Conservation (phyloP, 192 early-diverging fungal species). For the Bifiguratus adelaidae region DNA sequence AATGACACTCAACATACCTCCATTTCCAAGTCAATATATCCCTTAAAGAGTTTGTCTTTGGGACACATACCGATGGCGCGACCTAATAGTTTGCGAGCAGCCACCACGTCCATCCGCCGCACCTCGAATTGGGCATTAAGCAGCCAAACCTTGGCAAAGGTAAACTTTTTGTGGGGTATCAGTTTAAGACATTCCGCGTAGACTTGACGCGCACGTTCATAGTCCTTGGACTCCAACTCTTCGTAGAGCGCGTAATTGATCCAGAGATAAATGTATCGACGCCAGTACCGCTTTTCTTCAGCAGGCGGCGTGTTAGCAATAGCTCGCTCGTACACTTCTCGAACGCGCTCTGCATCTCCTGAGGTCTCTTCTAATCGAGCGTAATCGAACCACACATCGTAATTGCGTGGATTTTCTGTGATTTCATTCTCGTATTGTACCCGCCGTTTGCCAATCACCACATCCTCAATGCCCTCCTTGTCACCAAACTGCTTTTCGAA, state of each 20-base stretch:
- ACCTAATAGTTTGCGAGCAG: constrained; percentile 76
- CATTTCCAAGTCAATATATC: constrained; percentile 94
- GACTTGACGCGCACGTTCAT: constrained; percentile 69
- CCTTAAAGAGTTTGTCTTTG: constrained; percentile 88
- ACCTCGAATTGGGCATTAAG: constrained; percentile 89
- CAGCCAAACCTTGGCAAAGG: constrained; percentile 97
- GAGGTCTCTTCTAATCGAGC: constrained; percentile 75
- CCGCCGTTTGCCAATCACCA: constrained; percentile 80
- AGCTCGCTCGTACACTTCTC: constrained; percentile 95
- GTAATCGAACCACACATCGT: constrained; percentile 99
- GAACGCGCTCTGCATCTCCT: constrained; percentile 58
- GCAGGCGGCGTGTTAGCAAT: constrained; percentile 81
- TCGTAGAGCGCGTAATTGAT: constrained; percentile 96
- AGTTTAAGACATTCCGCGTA: constrained; percentile 73
- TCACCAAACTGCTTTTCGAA: constrained; percentile 98
- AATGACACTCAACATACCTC: constrained; percentile 26
- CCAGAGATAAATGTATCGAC: constrained; percentile 99
- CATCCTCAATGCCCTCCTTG: constrained; percentile 80
- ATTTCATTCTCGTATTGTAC: constrained; percentile 81
- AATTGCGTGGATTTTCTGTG: constrained; percentile 71
- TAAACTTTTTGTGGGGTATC: constrained; percentile 90
- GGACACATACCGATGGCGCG: constrained; percentile 79
- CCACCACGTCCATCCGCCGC: constrained; percentile 55
- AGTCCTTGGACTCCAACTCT: constrained; percentile 75
- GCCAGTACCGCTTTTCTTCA: constrained; percentile 88